Conservation (phyloP, 345 rosid genomes). For the Aurinia saxatilis region DNA sequence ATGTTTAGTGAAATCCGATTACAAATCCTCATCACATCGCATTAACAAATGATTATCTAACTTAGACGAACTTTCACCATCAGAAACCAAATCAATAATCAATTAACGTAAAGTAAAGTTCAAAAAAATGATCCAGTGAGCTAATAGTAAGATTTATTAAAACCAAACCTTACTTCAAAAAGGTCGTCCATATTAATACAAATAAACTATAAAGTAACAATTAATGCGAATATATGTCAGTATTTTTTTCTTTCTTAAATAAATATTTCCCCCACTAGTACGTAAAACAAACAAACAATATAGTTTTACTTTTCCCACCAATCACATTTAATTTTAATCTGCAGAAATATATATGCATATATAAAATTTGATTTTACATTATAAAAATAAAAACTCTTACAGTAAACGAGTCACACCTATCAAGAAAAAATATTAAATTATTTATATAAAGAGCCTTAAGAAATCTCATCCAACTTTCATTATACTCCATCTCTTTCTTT, state of each 20-base stretch:
- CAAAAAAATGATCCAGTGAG: too few relatives aligned
- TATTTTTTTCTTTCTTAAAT: not conserved
- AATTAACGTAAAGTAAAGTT: too few relatives aligned
- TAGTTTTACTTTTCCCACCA: slow-evolving; percentile 6
- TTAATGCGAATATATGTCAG: slow-evolving; percentile 18
- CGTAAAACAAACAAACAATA: slow-evolving; percentile 8
- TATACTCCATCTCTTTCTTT: slow-evolving; percentile 5
- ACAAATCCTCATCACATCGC: slow-evolving; percentile 5
- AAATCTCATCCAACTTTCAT: slow-evolving; percentile 25
- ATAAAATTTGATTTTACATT: not conserved
- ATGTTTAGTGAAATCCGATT: not conserved
- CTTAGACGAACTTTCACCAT: slow-evolving; percentile 16
- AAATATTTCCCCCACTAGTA: not conserved
- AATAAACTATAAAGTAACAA: not conserved
- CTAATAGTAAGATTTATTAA: not conserved
- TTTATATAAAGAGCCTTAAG: slow-evolving; percentile 1
- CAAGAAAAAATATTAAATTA: not conserved
- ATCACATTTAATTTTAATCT: not conserved
- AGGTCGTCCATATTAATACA: not conserved
- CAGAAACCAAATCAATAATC: not conserved
- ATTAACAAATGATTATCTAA: not conserved
- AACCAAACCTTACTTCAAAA: slow-evolving; percentile 2
- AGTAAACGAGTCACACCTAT: slow-evolving; percentile 13
- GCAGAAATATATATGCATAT: too few relatives aligned
- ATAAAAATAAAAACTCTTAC: not conserved